phyloP scores from a whole-genome alignment of 2,329 filamentous ascomycete species.

The Fusarium pilosicola region DNA sequence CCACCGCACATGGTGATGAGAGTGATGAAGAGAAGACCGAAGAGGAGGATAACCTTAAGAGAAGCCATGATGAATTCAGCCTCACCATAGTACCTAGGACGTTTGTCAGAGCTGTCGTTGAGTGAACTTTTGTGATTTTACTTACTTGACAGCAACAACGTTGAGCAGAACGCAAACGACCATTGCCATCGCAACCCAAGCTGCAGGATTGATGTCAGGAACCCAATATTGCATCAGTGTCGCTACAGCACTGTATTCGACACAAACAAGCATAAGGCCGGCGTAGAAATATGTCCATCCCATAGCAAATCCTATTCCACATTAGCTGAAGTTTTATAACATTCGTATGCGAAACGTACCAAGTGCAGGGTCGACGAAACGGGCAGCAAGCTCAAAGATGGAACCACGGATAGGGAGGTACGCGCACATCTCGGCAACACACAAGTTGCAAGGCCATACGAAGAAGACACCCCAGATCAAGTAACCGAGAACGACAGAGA shows the following conservation, averaged over 20 bases:
- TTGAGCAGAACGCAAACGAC: conserved; percentile 59
- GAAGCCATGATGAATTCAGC: conserved; percentile 67
- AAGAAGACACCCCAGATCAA: conserved; percentile 56
- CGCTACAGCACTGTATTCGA: conserved; percentile 57
- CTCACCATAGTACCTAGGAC: conserved; percentile 52
- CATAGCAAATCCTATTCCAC: conserved; percentile 57
- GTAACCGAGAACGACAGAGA: conserved; percentile 57
- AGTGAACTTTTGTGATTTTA: background rate
- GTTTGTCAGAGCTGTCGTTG: background rate
- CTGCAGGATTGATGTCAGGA: conserved; percentile 55
- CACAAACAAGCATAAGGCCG: conserved; percentile 57
- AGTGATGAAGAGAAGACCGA: conserved; percentile 70
- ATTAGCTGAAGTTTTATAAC: background rate
- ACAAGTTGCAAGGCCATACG: conserved; percentile 57
- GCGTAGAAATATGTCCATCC: conserved; percentile 63
- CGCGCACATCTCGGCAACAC: conserved; percentile 67
- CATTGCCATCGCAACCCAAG: conserved; percentile 61
- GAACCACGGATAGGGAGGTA: conserved; percentile 65
- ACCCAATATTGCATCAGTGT: conserved; percentile 59
- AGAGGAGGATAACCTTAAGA: conserved; percentile 57
- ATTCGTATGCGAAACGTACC: conserved; percentile 38
- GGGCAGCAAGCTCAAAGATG: conserved; percentile 64
- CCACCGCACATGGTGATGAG: conserved; percentile 76
- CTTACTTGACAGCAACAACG: conserved; percentile 55
- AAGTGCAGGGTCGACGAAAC: conserved; percentile 66